Evolutionary conservation across 495 filamentous ascomycete species (phyloP), one percentile per base, ranked within the genome.

Genomic region (Penicillium cataractarum): DNA sequence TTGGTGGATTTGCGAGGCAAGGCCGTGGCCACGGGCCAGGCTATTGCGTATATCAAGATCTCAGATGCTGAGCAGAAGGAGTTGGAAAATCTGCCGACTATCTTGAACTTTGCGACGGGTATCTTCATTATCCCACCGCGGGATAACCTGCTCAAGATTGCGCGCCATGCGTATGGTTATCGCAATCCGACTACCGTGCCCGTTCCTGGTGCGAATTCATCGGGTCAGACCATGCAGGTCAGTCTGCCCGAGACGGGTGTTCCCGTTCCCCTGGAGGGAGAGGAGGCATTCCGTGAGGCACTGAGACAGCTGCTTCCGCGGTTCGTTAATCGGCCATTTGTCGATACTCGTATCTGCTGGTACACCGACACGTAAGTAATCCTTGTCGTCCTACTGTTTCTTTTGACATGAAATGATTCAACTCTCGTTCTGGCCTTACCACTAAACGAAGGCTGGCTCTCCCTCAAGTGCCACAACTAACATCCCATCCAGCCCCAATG

Each of bases 141-240:
- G 7, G 80, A 90, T 61, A 78, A 87, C 52, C 68, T 90, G 13
- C 81, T 97, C 51, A 97, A 97, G 70, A 75, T 97, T 59, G 93
- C 91, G 15, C 81, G 91, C 0, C 94, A 97, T 74, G 84, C 82
- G 10, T 90, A 89, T 71, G 95, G 94, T 5, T 97, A 97, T 68
- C 71, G 82, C 13, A 96, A 97, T 68, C 89, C 87, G 0, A 73
- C 69, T 42, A 52, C 63, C 0, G 74, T 87, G 0, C 74, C 84
- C 9, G 76, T 82, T 0, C 74, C 78, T 2, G 58, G 64, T 26
- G 58, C 44, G 40, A 33, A 58, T 9, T 35, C 46, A 12, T 51
- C 60, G 3, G 19, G 46, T 22, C n/a, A 71, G 21, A 72, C 63
- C 12, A 83, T 85, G 74, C 56, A 70, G 31, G 69, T 80, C 44